Conservation (phyloP, 1,284 basidiomycete genomes). For the Coniophora puteana region DNA sequence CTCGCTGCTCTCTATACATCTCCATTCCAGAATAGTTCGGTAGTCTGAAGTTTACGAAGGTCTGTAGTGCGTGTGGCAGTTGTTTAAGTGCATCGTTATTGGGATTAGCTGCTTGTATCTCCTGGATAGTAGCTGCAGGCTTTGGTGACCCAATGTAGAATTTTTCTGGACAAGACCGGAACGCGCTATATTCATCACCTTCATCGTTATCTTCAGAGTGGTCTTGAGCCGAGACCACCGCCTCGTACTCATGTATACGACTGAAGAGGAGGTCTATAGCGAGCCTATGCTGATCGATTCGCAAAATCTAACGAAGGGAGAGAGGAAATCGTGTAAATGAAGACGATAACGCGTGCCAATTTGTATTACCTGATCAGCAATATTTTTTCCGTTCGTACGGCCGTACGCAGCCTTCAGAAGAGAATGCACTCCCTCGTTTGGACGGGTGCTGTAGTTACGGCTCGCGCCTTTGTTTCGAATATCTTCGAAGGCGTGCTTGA, state of each 20-base stretch:
- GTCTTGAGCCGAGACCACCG: constrained; percentile 6
- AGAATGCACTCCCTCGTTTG: constrained; percentile 30
- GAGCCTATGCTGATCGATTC: constrained; percentile 16
- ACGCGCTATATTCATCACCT: no score
- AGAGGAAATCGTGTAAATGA: no score
- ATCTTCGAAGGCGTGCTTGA: constrained; percentile 27
- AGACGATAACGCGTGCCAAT: no score
- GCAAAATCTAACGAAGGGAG: constrained; percentile 5
- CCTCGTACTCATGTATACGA: neutral
- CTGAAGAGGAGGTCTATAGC: neutral
- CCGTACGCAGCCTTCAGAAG: constrained; percentile 25
- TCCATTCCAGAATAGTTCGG: no score
- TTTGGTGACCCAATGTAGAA: constrained; percentile 9
- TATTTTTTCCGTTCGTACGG: constrained; percentile 28
- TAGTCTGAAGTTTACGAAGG: constrained; percentile 14
- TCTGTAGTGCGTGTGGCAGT: constrained; percentile 19
- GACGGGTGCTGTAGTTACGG: constrained; percentile 29
- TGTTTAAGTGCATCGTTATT: constrained; percentile 10
- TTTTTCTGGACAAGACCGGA: neutral
- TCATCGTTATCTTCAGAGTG: constrained; percentile 2
- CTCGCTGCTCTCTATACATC: constrained; percentile 12
- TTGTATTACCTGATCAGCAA: constrained; percentile 25
- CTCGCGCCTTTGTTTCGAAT: constrained; percentile 30
- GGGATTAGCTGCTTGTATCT: constrained; percentile 9
- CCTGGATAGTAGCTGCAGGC: neutral